phyloP scores from a whole-genome alignment of 176 grass and related monocot genomes.

The Coix lacrymajobi region DNA sequence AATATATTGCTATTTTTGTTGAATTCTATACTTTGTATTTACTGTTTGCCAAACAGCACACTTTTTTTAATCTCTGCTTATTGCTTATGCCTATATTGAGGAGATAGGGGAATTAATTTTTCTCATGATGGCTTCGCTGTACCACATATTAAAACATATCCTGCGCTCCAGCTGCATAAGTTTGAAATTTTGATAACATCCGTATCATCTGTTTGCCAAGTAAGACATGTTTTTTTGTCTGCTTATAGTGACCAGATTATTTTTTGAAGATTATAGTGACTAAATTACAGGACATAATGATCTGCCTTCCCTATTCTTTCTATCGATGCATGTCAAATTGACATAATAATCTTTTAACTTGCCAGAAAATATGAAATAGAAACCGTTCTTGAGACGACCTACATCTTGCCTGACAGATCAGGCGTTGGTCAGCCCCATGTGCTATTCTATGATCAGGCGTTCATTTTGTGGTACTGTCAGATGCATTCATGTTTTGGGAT shows the following conservation, averaged over 20 bases:
- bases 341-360: not conserved
- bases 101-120: not conserved
- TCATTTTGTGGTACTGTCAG: not conserved
- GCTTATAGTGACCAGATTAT: not conserved
- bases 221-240: not conserved
- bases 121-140: not conserved
- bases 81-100: not conserved
- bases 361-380: not conserved
- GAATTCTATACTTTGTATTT: conserved; percentile 5
- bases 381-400: not conserved
- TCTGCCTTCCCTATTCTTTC: not conserved
- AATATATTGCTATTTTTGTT: not conserved
- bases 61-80: too few relatives aligned
- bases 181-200: not conserved
- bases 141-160: not conserved
- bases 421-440: not conserved
- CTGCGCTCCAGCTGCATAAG: not conserved
- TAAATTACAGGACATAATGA: not conserved
- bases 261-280: too few relatives aligned
- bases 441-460: not conserved
- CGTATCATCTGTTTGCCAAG: not conserved
- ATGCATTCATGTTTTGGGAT: not conserved
- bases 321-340: not conserved
- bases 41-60: not conserved
- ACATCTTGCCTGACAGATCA: not conserved